A percentile compares a stretch with the other conserved stretches of the same genome.
These are phyloP conservation scores for Aspergillus fumigatiaffinis DNA, from an alignment of 2,329 filamentous ascomycete genomes.

Conservation along the genomic window DNA sequence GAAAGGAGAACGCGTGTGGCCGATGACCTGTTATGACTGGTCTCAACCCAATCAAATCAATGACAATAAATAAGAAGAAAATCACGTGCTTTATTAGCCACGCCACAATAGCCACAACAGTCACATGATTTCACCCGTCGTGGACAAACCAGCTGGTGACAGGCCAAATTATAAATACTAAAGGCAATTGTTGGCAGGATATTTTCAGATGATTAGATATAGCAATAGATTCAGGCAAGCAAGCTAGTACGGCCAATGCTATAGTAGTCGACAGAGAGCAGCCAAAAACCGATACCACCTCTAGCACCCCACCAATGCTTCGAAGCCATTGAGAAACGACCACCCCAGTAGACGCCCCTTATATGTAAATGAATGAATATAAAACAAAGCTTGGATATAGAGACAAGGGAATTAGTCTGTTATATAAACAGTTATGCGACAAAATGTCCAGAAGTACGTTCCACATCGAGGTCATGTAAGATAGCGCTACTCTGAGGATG, in stretches of 20 bases:
- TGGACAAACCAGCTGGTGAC: background rate
- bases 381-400: constrained; percentile 6
- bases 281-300: constrained; percentile 16
- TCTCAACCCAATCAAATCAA: background rate
- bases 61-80: background rate
- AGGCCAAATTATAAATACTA: no score
- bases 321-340: constrained; percentile 15
- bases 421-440: background rate
- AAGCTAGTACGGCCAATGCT: constrained; percentile 2
- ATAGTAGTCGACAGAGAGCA: constrained; percentile 10
- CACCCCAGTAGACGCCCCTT: constrained; percentile 24
- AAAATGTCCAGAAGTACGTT: constrained; percentile 11
- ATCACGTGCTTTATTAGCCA: background rate
- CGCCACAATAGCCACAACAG: background rate
- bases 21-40: background rate
- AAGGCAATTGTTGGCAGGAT: background rate
- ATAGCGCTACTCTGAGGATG: constrained; percentile 8
- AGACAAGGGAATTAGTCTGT: constrained; percentile 1
- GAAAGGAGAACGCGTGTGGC: background rate
- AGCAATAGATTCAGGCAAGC: background rate
- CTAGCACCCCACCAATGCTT: constrained; percentile 27
- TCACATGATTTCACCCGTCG: background rate
- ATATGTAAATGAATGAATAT: constrained; percentile 7
- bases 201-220: background rate
- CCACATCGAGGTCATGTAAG: constrained; percentile 8